Base-by-base conservation (phyloP, 495 filamentous ascomycete genomes). In the Aspergillus haitiensis region DNA sequence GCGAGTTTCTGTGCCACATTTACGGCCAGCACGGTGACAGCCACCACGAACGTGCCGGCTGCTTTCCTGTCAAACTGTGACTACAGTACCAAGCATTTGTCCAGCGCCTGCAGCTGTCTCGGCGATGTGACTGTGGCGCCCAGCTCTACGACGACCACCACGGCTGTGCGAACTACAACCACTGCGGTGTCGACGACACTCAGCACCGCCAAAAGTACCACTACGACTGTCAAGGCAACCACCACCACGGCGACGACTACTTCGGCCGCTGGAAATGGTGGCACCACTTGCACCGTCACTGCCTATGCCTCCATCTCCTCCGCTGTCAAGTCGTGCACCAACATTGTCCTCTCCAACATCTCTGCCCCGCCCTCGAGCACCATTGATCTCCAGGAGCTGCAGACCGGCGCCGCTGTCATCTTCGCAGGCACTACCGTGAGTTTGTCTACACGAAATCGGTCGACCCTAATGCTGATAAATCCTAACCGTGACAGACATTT, bases 261-360 rank as follows among this genome's bases (percentile, higher is more conserved):
- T 27, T 56, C 42, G 1, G 48, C 62, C 21, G 42, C 60, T 2
- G 61, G 67, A 10, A 53, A 58, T 40, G 61, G 62, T 31, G 68
- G 67, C 51, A 64, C 69, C 4, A 56, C 72, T 8, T 81, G 78
- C 62, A 73, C 72, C 37, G 74, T 76, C 3, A 75, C 76, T 6
- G 76, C 67, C 48, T 81, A 77, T 53, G 67, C 72, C 7, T 67
- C 70, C 15, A 71, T 82, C 48, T 70, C 78, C 5, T 67, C 75
- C 4, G 76, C 77, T 33, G 74, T 80, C 8, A 58, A 66, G 7
- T 70, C 75, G 54, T 75, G 79, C 70, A 70, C 72, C 53, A 65
- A 70, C 58, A 74, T 78, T 50, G 61, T 71, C 6, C 64, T 79
- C 11, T 69, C 72, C 33, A 62, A 72, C 59, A 63, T 80, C 45